Evolutionary conservation across 2,329 filamentous ascomycete genomes (phyloP).

Genomic region (Cladosporium austrohemisphaericum): DNA sequence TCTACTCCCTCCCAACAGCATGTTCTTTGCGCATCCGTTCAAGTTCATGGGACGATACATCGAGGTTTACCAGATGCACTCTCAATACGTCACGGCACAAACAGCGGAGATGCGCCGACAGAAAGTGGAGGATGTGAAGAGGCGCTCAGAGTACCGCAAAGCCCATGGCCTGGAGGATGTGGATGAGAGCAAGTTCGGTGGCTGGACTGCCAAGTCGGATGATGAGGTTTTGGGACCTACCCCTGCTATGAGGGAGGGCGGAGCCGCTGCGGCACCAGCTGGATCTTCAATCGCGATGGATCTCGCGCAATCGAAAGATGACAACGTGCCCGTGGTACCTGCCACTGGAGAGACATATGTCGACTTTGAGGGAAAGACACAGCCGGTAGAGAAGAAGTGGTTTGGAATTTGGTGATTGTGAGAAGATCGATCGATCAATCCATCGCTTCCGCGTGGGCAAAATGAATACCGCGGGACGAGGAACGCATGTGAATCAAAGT

Average conservation of each 20-base stretch:
- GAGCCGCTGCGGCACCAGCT: constrained; percentile 22
- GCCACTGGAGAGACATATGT: constrained; percentile 32
- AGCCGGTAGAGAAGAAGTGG: constrained; percentile 68
- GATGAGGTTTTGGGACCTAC: constrained; percentile 29
- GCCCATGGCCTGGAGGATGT: constrained; percentile 73
- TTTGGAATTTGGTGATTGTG: constrained; percentile 75
- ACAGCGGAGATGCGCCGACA: constrained; percentile 68
- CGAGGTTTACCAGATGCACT: constrained; percentile 72
- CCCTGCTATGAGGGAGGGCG: constrained; percentile 38
- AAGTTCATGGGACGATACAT: constrained; percentile 61
- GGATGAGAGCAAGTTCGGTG: constrained; percentile 47
- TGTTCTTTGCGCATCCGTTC: constrained; percentile 67
- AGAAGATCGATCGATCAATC: too few relatives aligned
- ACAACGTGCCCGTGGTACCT: constrained; percentile 13
- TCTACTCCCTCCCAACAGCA: constrained; percentile 67
- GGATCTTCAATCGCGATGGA: constrained; percentile 30
- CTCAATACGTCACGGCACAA: constrained; percentile 64
- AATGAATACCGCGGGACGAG: too few relatives aligned
- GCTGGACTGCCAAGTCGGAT: constrained; percentile 42
- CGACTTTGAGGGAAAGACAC: constrained; percentile 44
- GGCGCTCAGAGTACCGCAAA: constrained; percentile 79
- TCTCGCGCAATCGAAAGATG: constrained; percentile 32
- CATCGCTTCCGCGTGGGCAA: too few relatives aligned
- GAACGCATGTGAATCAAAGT: too few relatives aligned
- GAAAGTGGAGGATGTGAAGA: constrained; percentile 79